Base-by-base conservation (phyloP, 148 eudicot genomes). In the Arctostaphylos glauca region DNA sequence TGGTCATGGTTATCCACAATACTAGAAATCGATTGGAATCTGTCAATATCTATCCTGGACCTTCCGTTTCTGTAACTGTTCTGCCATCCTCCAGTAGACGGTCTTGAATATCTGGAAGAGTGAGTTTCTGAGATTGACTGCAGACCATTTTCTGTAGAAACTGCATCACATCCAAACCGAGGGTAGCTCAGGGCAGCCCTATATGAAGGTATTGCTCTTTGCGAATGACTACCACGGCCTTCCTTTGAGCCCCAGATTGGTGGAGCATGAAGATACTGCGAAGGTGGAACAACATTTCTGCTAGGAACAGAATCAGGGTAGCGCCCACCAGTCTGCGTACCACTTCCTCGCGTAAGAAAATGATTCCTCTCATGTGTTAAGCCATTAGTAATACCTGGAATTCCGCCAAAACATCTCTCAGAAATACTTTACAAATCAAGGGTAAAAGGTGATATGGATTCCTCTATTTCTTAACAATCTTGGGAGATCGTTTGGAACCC, bases 71-170 rank as follows among this genome's bases (percentile, higher is more conserved):
- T 84, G 84, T 87, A 44, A 75, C 73, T 72, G 73, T 80, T 66
- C 49, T 43, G 84, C 83, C 84, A 84, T 81, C 85, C 89, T 48
- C 86, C 79, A 19, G 81, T 43, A 55, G 78, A 81, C 3, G 77
- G 80, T 71, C 88, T 84, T 78, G 82, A 55, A 81, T 87, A 66
- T 48, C 85, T 79, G 47, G 86, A 87, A 46, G 80, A 48, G 80
- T 43, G 60, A 84, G 71, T 52, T 56, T 79, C 72, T 18, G 82
- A 38, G 16, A 9, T 78, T 43, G 67, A 21, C 49, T 53, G 84
- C 80, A 72, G 43, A 81, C 80, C 74, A 44, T 82, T 76, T 44
- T 64, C 80, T 41, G 83, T 49, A 53, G 64, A 64, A 78, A 78
- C n/a, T 60, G 84, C 55, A 21, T 84, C 86, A 79, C 55, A 53